Evolutionary conservation across 2,329 filamentous ascomycete species (phyloP), one percentile per base, ranked within the genome.

Genomic region (Trichoderma sp.): DNA sequence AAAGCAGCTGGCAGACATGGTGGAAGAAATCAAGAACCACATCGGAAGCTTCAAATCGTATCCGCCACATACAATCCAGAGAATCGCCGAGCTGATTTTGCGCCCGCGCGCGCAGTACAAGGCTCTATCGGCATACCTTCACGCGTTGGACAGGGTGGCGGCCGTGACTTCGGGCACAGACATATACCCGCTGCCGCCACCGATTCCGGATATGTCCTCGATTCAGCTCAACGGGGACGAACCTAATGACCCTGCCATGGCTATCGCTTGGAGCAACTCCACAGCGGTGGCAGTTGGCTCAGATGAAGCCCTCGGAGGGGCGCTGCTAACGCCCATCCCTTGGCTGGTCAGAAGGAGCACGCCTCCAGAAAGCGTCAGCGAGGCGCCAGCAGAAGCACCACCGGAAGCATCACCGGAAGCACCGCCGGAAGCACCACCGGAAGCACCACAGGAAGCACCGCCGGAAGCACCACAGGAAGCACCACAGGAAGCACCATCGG

Each of bases 41-140:
- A 82, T 97, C 59, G 83, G 82, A 3, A 86, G 86, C 71, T 99
- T 99, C 78, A 76, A 86, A 25, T 82, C 83, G 3, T 87, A 91
- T 73, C 94, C 95, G 1, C 95, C 95, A 0, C 93, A 98, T 77
- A 98, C 95, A 3, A 87, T 97, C 70, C 95, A 99, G 80, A 91
- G 95, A 45, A 86, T 99, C 25, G 89, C 93, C 25, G 95, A 99
- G 82, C 89, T 98, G 34, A 83, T 97, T 5, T 83, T 97, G 39
- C 80, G 84, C 29, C 95, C 95, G 1, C 90, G 84, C 69, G 84
- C 85, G 66, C 91, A 97, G 79, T 97, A 98, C 81, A 88, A 87
- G 70, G 91, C 89, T 64, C 85, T 98, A 3, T 88, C 92, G 1
- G 86, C 93, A 12, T 99, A 95, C 77, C 87, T 99, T 12, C 91